Conservation (phyloP, 192 early-diverging fungal species). For the Funneliformis mosseae region DNA sequence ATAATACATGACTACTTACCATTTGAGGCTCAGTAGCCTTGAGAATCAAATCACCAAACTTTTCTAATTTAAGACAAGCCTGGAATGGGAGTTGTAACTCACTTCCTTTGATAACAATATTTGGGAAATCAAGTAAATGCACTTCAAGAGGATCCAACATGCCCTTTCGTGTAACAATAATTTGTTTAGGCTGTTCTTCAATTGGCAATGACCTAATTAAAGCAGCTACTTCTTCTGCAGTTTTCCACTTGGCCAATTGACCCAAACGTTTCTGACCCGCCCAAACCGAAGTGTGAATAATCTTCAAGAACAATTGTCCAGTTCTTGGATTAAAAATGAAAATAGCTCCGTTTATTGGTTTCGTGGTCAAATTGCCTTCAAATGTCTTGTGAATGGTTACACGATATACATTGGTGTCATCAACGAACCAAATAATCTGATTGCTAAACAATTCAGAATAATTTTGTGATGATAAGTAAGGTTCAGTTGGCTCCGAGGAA, state of each 20-base stretch:
- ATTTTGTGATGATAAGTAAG: conserved; percentile 92
- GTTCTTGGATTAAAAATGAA: conserved; percentile 99
- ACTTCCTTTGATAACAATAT: conserved; percentile 97
- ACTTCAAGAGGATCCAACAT: conserved; percentile 99
- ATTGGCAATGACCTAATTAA: conserved; percentile 97
- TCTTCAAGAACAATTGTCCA: conserved; percentile 98
- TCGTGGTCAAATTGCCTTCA: conserved; percentile 99
- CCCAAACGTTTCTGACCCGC: conserved; percentile 99
- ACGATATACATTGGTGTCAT: conserved; percentile 99
- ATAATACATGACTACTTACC: conserved; percentile 44
- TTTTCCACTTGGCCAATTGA: conserved; percentile 99
- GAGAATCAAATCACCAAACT: conserved; percentile 97
- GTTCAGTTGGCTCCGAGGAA: conserved; percentile 98
- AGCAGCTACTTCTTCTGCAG: conserved; percentile 99
- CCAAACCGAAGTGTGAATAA: conserved; percentile 99
- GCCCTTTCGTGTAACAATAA: conserved; percentile 98
- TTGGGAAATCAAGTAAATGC: conserved; percentile 95
- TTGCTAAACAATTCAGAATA: conserved; percentile 97
- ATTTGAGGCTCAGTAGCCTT: conserved; percentile 99
- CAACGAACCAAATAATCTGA: conserved; percentile 99
- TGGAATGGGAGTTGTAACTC: conserved; percentile 99
- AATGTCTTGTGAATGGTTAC: conserved; percentile 99
- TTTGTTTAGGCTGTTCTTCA: conserved; percentile 99
- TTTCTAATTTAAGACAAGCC: conserved; percentile 96
- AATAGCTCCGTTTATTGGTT: conserved; percentile 99